A percentile compares a stretch with the other conserved stretches of the same genome.
These are phyloP conservation scores for Stygiomarasmius scandens DNA, from an alignment of 1,284 basidiomycete species.

Conservation along the genomic window DNA sequence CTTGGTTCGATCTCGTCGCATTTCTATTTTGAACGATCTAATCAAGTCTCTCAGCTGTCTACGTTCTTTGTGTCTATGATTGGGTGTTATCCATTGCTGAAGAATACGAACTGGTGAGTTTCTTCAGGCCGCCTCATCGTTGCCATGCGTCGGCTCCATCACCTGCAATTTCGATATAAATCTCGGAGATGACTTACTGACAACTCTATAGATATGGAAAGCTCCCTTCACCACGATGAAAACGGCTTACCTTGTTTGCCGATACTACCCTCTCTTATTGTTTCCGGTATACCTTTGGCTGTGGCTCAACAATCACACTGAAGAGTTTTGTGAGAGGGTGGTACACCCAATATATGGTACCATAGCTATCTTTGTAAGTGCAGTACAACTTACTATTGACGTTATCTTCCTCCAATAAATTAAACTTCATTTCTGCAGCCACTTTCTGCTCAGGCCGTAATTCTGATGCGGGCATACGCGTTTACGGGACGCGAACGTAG, in stretches of 20 bases:
- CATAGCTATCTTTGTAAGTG: slow-evolving; percentile 21
- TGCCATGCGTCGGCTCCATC: too few relatives aligned
- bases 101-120: slow-evolving; percentile 20
- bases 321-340: slow-evolving; percentile 18
- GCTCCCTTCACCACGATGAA: slow-evolving; percentile 28
- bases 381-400: background rate
- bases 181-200: too few relatives aligned
- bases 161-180: too few relatives aligned
- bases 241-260: slow-evolving; percentile 27
- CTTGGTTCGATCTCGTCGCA: background rate
- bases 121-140: too few relatives aligned
- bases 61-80: slow-evolving; percentile 2
- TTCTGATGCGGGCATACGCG: slow-evolving; percentile 29
- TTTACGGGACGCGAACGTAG: slow-evolving; percentile 26
- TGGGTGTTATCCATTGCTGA: slow-evolving; percentile 13
- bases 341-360: slow-evolving; percentile 22
- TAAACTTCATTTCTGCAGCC: background rate
- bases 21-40: background rate
- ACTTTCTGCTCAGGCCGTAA: slow-evolving; percentile 20
- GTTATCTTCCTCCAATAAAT: background rate
- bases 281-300: slow-evolving; percentile 27
- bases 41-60: background rate
- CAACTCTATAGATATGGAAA: slow-evolving; percentile 26
- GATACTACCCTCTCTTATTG: slow-evolving; percentile 29
- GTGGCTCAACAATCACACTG: slow-evolving; percentile 21